Conservation (phyloP, 441 rosid genomes). For the Flueggea neowawraea region DNA sequence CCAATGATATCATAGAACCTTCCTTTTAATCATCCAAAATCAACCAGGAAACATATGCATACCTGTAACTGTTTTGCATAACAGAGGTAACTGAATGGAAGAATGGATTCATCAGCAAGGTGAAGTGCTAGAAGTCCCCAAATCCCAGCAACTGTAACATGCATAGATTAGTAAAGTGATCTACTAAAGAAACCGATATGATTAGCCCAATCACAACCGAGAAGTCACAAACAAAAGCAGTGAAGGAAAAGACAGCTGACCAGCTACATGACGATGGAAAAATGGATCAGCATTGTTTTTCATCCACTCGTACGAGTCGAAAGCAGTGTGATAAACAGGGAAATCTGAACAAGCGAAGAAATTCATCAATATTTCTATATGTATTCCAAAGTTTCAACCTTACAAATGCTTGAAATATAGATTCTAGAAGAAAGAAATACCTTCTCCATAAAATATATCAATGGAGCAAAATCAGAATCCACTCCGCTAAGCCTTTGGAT, state of each 20-base stretch:
- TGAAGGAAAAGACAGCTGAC: constrained; percentile 36
- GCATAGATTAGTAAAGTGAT: not conserved
- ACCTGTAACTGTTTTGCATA: constrained; percentile 71
- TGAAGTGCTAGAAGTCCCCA: constrained; percentile 82
- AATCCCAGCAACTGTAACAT: constrained; percentile 62
- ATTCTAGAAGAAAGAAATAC: constrained; percentile 24
- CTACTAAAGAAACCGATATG: too few species aligned
- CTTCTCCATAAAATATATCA: constrained; percentile 88
- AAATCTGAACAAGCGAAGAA: constrained; percentile 46
- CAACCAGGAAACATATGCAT: constrained; percentile 6
- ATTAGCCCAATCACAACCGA: not conserved
- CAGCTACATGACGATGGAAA: constrained; percentile 86
- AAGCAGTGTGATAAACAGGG: constrained; percentile 93
- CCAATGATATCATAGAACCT: too few species aligned
- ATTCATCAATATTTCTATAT: constrained; percentile 1
- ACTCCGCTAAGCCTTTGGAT: constrained; percentile 79
- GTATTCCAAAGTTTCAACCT: too few species aligned
- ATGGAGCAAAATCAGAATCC: constrained; percentile 90
- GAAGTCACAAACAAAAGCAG: not conserved
- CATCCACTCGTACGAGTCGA: constrained; percentile 86
- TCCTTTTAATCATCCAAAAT: too few species aligned
- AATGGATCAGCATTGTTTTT: constrained; percentile 63
- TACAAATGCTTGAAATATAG: not conserved
- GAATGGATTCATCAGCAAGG: constrained; percentile 72
- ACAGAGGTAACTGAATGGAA: constrained; percentile 69